A percentile compares a stretch with the other conserved stretches of the same genome.
phyloP scores from a whole-genome alignment of 768 basidiomycete genomes.

The Coprinellus micaceus region DNA sequence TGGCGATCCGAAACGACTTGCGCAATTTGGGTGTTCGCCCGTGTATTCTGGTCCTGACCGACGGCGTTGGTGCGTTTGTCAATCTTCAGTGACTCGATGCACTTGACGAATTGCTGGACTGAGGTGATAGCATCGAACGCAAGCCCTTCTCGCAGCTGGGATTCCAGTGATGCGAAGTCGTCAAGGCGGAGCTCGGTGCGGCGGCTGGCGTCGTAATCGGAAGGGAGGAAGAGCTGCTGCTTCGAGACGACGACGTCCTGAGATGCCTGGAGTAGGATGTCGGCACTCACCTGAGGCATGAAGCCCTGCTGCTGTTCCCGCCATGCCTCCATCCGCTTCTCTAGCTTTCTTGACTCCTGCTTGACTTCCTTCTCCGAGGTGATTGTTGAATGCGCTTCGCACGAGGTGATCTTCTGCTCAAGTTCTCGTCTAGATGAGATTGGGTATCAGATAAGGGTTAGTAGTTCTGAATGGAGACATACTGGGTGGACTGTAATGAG shows the following conservation, averaged over 20 bases:
- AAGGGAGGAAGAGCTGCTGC: neutral
- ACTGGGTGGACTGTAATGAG: too few relatives aligned
- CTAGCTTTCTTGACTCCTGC: neutral
- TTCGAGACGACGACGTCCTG: neutral
- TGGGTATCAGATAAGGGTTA: neutral
- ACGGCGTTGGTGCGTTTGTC: neutral
- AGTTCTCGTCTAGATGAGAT: too few relatives aligned
- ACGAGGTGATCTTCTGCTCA: neutral
- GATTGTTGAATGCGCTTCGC: neutral
- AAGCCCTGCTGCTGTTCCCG: neutral
- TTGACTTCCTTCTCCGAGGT: neutral
- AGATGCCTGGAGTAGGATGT: neutral
- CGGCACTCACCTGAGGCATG: neutral
- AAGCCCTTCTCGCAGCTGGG: neutral
- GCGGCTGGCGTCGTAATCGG: too few relatives aligned
- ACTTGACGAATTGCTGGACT: neutral
- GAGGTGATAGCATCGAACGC: neutral
- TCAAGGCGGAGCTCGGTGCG: neutral
- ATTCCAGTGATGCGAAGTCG: neutral
- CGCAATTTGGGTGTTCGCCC: neutral
- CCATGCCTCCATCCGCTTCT: neutral
- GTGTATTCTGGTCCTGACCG: slow-evolving; percentile 2
- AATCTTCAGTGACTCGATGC: neutral
- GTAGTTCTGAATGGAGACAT: neutral
- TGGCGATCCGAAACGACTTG: neutral